Percentiles rank a stretch among this genome's conserved stretches.
Conservation (phyloP, 2,329 filamentous ascomycete genomes). For the Tricladium varicosporioides region DNA sequence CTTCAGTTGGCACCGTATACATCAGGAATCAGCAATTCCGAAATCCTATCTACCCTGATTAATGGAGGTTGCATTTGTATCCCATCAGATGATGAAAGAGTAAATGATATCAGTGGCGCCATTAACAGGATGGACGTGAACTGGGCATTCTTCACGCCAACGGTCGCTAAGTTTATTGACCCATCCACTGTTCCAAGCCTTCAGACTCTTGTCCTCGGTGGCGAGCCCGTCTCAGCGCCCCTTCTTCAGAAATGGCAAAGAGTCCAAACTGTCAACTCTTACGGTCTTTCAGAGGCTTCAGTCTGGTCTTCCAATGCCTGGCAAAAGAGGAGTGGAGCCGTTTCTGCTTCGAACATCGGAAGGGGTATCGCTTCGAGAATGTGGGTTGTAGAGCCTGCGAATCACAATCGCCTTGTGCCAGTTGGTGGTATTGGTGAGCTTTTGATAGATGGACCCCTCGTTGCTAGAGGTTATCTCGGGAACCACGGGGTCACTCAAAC, state of each 20-base stretch:
- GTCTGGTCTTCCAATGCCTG: background rate
- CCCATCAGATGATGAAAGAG: slow-evolving; percentile 36
- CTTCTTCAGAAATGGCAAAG: slow-evolving; percentile 26
- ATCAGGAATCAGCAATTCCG: slow-evolving; percentile 38
- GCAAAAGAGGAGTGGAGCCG: background rate
- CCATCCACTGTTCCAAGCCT: slow-evolving; percentile 19
- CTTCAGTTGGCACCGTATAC: background rate
- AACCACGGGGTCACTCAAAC: background rate
- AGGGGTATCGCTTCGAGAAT: background rate
- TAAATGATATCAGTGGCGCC: slow-evolving; percentile 35
- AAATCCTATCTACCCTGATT: slow-evolving; percentile 29
- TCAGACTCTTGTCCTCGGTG: slow-evolving; percentile 18
- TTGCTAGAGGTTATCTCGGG: background rate
- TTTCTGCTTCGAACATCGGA: background rate
- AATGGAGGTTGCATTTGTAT: slow-evolving; percentile 39
- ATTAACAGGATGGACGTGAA: slow-evolving; percentile 19
- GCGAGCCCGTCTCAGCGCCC: slow-evolving; percentile 35
- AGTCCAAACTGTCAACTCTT: background rate
- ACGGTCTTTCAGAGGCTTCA: background rate
- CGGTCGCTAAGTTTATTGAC: slow-evolving; percentile 21
- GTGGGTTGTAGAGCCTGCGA: background rate
- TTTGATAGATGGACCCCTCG: background rate
- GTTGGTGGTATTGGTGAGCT: background rate
- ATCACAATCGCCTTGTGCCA: background rate
- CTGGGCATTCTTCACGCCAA: slow-evolving; percentile 21